A percentile compares a stretch with the other conserved stretches of the same genome.
phyloP scores from a whole-genome alignment of 108 stramenopile genomes.

The Skeletonema costatum region DNA sequence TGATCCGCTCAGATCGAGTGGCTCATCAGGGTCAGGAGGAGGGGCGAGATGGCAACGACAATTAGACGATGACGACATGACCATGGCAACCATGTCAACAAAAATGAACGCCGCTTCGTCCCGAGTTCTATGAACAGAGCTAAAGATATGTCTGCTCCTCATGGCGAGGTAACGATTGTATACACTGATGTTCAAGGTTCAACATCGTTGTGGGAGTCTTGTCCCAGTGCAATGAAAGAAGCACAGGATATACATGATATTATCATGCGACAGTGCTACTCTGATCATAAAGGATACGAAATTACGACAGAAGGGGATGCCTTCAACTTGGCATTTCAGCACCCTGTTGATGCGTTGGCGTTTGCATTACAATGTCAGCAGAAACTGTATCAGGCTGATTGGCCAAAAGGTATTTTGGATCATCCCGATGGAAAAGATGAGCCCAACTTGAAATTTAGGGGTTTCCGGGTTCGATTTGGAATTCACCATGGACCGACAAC shows the following conservation, averaged over 20 bases:
- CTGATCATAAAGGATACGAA: constrained; percentile 44
- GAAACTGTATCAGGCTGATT: constrained; percentile 31
- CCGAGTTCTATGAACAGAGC: neutral
- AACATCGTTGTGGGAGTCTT: constrained; percentile 48
- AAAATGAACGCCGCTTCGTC: neutral
- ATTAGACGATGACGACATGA: neutral
- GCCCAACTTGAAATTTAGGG: constrained; percentile 24
- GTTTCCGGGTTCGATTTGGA: constrained; percentile 30
- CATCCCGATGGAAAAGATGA: constrained; percentile 35
- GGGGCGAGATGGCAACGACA: neutral
- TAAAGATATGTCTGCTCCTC: neutral
- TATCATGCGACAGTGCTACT: constrained; percentile 31
- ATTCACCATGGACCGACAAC: constrained; percentile 28
- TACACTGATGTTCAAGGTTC: constrained; percentile 47
- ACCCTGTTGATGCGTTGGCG: constrained; percentile 40
- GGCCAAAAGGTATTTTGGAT: constrained; percentile 41
- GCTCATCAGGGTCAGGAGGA: neutral
- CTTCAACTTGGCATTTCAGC: constrained; percentile 46
- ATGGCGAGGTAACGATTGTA: constrained; percentile 15
- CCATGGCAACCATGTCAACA: neutral
- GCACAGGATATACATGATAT: constrained; percentile 40
- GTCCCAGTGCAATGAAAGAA: constrained; percentile 37
- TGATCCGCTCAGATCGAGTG: neutral
- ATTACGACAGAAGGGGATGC: constrained; percentile 39
- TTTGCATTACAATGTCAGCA: constrained; percentile 39